These are phyloP conservation scores for Trypanosoma congolense DNA, from an alignment of 208 protist genomes.

Conservation along the genomic window DNA sequence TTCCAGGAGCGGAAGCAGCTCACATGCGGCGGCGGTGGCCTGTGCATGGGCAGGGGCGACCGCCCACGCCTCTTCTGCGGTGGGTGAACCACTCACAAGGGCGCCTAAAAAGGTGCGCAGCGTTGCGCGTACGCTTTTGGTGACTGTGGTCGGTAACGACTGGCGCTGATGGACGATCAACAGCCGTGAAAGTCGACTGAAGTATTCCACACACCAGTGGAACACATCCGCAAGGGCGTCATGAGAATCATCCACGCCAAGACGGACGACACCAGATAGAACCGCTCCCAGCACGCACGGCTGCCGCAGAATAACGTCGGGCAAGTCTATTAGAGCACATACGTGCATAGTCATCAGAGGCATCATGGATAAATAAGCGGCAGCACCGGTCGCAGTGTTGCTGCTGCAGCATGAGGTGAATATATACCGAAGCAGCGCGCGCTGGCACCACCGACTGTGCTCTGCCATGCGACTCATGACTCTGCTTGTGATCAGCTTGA, in stretches of 20 bases:
- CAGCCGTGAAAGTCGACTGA: conserved; percentile 45
- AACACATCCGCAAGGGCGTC: conserved; percentile 25
- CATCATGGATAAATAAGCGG: conserved; percentile 1
- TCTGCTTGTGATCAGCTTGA: conserved; percentile 22
- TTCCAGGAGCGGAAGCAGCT: conserved; percentile 28
- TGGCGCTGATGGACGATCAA: conserved; percentile 44
- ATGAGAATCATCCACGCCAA: conserved; percentile 35
- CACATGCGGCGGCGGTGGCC: conserved; percentile 47
- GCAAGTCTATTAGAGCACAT: conserved; percentile 23
- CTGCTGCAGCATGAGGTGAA: conserved; percentile 3
- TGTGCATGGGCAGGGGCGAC: conserved; percentile 35
- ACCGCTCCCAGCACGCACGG: conserved; percentile 9
- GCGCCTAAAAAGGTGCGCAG: conserved; percentile 36
- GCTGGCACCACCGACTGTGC: conserved; percentile 9
- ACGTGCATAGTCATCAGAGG: conserved; percentile 13
- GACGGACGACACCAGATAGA: conserved; percentile 10
- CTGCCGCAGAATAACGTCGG: conserved; percentile 5
- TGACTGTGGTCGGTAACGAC: conserved; percentile 26
- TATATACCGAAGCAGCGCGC: conserved; percentile 10
- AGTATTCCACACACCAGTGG: conserved; percentile 49
- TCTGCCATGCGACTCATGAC: conserved; percentile 29
- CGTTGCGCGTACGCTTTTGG: conserved; percentile 28
- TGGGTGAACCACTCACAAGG: conserved; percentile 36
- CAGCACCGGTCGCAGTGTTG: not conserved
- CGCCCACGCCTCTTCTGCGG: not conserved